These are phyloP conservation scores for Chaetoceros muelleri DNA, from an alignment of 108 stramenopile genomes.

Conservation along the genomic window DNA sequence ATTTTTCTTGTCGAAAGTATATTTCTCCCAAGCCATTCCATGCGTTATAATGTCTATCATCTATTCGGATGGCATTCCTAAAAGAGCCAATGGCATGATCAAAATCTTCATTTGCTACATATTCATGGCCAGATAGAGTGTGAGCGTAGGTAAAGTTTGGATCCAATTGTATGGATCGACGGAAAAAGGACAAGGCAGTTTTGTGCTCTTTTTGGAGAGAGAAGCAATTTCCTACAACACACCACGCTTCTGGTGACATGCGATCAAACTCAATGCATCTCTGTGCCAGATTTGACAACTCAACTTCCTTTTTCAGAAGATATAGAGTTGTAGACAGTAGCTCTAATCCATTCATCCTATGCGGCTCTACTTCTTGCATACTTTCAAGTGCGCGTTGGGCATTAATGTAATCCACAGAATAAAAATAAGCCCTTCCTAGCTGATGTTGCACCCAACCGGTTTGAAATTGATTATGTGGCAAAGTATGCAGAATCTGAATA, in stretches of 20 bases:
- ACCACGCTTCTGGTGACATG: conserved; percentile 87
- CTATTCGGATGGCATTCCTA: conserved; percentile 78
- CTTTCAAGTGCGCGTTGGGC: conserved; percentile 67
- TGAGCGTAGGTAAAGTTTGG: conserved; percentile 90
- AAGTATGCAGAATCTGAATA: conserved; percentile 58
- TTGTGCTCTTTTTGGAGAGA: conserved; percentile 96
- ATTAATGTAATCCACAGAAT: conserved; percentile 88
- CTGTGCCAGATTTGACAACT: conserved; percentile 89
- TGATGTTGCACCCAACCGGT: conserved; percentile 93
- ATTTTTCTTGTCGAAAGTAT: conserved; percentile 95
- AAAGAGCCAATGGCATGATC: conserved; percentile 90
- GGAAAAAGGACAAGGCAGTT: conserved; percentile 88
- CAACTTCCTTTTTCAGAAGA: conserved; percentile 94
- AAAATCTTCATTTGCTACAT: conserved; percentile 94
- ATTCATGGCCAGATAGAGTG: conserved; percentile 95
- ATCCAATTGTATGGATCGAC: conserved; percentile 83
- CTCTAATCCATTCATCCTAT: conserved; percentile 89
- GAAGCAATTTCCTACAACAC: conserved; percentile 95
- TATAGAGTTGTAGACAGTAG: conserved; percentile 86
- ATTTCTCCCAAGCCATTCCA: conserved; percentile 97
- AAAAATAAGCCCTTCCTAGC: conserved; percentile 88
- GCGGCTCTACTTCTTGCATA: conserved; percentile 83
- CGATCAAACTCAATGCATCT: conserved; percentile 78
- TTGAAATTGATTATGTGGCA: conserved; percentile 71
- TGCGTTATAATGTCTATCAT: conserved; percentile 84